A percentile compares a stretch with the other conserved stretches of the same genome.
These are phyloP conservation scores for Kurtzmaniella natalensis DNA, from an alignment of 1,139 yeast species.

Conservation along the genomic window DNA sequence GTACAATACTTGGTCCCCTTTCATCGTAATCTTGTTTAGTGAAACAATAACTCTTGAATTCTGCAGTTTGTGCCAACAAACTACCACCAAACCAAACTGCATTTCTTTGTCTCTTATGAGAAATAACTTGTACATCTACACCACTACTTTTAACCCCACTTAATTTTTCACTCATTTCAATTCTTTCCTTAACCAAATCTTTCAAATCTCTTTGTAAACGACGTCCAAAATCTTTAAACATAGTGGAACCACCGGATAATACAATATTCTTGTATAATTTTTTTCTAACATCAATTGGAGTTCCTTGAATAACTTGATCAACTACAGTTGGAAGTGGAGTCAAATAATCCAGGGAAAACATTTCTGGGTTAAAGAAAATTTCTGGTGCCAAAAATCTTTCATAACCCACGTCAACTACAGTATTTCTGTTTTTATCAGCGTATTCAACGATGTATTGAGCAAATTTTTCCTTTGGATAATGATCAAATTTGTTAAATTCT, in stretches of 20 bases:
- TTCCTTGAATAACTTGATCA: constrained; percentile 89
- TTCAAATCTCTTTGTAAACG: constrained; percentile 94
- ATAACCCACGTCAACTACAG: constrained; percentile 87
- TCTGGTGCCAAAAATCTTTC: constrained; percentile 98
- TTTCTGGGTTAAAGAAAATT: constrained; percentile 96
- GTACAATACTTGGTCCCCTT: constrained; percentile 94
- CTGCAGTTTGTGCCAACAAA: constrained; percentile 92
- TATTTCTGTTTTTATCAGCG: constrained; percentile 59
- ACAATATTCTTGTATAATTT: constrained; percentile 95
- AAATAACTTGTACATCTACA: constrained; percentile 93
- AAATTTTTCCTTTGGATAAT: constrained; percentile 83
- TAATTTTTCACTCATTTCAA: constrained; percentile 70
- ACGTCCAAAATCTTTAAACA: constrained; percentile 98
- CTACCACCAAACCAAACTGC: constrained; percentile 99
- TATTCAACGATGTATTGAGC: constrained; percentile 90
- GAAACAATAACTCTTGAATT: constrained; percentile 93
- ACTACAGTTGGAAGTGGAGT: constrained; percentile 95
- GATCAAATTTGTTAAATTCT: constrained; percentile 91
- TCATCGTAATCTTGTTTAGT: constrained; percentile 97
- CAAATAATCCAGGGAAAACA: constrained; percentile 88
- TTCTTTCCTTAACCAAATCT: constrained; percentile 82
- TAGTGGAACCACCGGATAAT: constrained; percentile 93
- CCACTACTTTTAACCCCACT: constrained; percentile 90
- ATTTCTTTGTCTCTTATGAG: constrained; percentile 95
- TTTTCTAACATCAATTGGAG: constrained; percentile 97